Evolutionary conservation across 2,329 filamentous ascomycete species (phyloP).

Genomic region (Nemania sp.): DNA sequence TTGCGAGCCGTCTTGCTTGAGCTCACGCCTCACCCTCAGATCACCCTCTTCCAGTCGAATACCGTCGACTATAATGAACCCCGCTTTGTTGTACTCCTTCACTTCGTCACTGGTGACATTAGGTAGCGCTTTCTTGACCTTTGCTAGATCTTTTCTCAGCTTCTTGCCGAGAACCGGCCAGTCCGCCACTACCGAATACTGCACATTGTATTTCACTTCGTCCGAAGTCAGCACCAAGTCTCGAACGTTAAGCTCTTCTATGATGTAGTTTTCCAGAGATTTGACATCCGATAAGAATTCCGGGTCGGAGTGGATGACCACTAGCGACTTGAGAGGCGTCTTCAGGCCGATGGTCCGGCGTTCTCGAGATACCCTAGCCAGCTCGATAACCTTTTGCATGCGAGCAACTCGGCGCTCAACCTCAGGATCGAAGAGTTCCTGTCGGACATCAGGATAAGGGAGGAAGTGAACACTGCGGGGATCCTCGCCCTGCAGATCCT

Average conservation of each 20-base stretch:
- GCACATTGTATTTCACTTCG: constrained; percentile 88
- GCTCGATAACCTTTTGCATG: constrained; percentile 96
- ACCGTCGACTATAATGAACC: constrained; percentile 80
- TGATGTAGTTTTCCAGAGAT: constrained; percentile 85
- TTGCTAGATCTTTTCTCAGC: constrained; percentile 90
- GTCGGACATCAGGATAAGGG: constrained; percentile 82
- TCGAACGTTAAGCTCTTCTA: constrained; percentile 88
- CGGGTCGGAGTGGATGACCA: constrained; percentile 83
- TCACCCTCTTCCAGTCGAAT: constrained; percentile 84
- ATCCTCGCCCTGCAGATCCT: constrained; percentile 70
- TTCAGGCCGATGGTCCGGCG: constrained; percentile 84
- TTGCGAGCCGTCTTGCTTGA: constrained; percentile 74
- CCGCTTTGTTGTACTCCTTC: constrained; percentile 73
- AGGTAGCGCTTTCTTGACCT: constrained; percentile 89
- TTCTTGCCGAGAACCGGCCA: constrained; percentile 97
- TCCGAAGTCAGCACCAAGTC: constrained; percentile 84
- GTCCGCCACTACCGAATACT: constrained; percentile 87
- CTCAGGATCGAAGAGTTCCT: constrained; percentile 83
- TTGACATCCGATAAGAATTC: constrained; percentile 86
- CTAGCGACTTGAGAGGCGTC: constrained; percentile 84
- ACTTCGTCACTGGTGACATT: constrained; percentile 78
- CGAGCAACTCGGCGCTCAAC: constrained; percentile 85
- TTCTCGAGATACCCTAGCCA: constrained; percentile 85
- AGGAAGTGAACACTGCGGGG: constrained; percentile 90
- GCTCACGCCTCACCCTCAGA: constrained; percentile 77